These are phyloP conservation scores for Nicotiana sylvestris DNA, from an alignment of 257 asterid genomes.

Conservation along the genomic window DNA sequence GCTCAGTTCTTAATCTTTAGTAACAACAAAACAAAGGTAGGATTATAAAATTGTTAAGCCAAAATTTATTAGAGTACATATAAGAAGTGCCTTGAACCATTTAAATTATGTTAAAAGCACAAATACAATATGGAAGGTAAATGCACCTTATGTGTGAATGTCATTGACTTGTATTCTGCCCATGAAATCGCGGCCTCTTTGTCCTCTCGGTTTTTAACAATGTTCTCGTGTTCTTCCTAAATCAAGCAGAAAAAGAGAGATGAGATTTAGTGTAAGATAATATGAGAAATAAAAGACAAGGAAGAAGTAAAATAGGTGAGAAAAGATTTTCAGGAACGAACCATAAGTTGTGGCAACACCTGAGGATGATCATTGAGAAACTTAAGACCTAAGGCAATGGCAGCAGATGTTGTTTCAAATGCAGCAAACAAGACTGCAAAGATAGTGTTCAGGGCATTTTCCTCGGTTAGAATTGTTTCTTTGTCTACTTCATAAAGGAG, in stretches of 20 bases:
- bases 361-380: slow-evolving; percentile 1
- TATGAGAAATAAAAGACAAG: too few relatives aligned
- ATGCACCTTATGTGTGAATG: background rate
- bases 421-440: background rate
- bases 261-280: too few relatives aligned
- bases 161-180: slow-evolving; percentile 4
- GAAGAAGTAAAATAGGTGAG: background rate
- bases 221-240: slow-evolving; percentile 12
- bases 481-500: background rate
- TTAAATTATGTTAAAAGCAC: background rate
- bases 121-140: background rate
- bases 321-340: background rate
- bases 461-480: background rate
- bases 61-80: background rate
- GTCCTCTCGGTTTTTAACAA: background rate
- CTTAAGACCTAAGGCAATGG: background rate
- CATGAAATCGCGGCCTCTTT: background rate
- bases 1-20: background rate
- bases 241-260: too few relatives aligned
- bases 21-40: background rate
- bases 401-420: background rate
- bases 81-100: background rate
- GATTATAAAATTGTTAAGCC: background rate
- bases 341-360: background rate
- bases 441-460: background rate